A percentile compares a stretch with the other conserved stretches of the same genome.
Evolutionary conservation across 768 basidiomycete genomes (phyloP).

Genomic region (Lentinula boryana): DNA sequence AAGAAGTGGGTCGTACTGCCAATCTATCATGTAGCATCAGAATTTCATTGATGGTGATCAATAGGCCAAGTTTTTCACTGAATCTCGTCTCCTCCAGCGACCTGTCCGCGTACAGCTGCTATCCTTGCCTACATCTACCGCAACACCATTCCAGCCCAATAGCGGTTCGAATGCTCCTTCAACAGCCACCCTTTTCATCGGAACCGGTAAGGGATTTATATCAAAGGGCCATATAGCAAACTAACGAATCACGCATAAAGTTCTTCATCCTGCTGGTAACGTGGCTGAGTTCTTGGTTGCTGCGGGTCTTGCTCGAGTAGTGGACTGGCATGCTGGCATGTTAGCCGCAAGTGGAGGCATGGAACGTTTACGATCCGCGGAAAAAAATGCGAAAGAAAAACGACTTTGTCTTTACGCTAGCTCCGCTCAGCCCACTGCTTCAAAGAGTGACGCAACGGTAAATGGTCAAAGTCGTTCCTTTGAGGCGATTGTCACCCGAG

Average conservation of each 20-base stretch:
- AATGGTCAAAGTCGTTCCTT: slow-evolving; percentile 51
- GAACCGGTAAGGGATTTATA: slow-evolving; percentile 47
- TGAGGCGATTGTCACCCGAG: slow-evolving; percentile 76
- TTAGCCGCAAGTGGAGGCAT: slow-evolving; percentile 78
- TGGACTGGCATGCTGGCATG: slow-evolving; percentile 98
- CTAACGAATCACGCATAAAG: slow-evolving; percentile 25
- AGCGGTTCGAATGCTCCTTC: slow-evolving; percentile 47
- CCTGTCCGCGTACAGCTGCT: slow-evolving; percentile 72
- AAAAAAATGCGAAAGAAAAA: slow-evolving; percentile 75
- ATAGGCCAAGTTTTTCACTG: slow-evolving; percentile 91
- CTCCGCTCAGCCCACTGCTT: slow-evolving; percentile 31
- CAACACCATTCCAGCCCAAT: slow-evolving; percentile 73
- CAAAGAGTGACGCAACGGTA: slow-evolving; percentile 38
- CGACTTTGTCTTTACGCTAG: slow-evolving; percentile 66
- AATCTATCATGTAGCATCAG: background rate
- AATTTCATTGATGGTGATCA: slow-evolving; percentile 12
- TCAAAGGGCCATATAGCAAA: slow-evolving; percentile 4
- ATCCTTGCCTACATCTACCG: slow-evolving; percentile 71
- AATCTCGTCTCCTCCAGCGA: slow-evolving; percentile 79
- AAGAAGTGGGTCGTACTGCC: slow-evolving; percentile 58
- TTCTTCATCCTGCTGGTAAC: slow-evolving; percentile 90
- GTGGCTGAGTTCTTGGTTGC: slow-evolving; percentile 86
- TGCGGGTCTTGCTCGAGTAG: slow-evolving; percentile 82
- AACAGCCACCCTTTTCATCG: slow-evolving; percentile 84
- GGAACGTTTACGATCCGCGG: slow-evolving; percentile 82